Evolutionary conservation across 805 yeast species (phyloP), one percentile per base, ranked within the genome.

Genomic region (Yamadazyma kitorensis): DNA sequence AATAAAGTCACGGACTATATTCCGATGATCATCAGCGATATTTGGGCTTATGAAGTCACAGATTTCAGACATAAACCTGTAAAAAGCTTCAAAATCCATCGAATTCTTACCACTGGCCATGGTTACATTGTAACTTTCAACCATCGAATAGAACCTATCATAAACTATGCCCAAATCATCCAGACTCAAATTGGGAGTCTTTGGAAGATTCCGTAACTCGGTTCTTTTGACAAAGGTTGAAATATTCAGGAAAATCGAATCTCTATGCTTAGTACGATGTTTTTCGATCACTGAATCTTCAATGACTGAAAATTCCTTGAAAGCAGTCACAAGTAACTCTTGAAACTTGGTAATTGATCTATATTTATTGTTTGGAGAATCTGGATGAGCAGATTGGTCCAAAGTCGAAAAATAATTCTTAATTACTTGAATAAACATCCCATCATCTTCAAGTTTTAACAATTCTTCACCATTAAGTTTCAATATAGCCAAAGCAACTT

Each of bases 151-250:
- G 56, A 80, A 91, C 24, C 93, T 68, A 51, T 93, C 98, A 55
- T 93, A 91, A 4, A 88, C 67, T 36, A 82, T 75, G 3, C 87
- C 77, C 12, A 87, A 45, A 24, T 85, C 76, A 0, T 70, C 79
- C 17, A 59, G 66, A 3, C 69, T 55, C 21, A 91, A 60, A 51
- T 83, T 76, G 17, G 69, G 72, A 1, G 86, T 76, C 52, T 82
- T 81, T 22, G 94, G 91, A 35, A 91, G 64, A 57, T 87, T 89
- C 45, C 98, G 72, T 25, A 93, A 56, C 57, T 93, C 96, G 0
- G 97, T 86, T 37, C 96, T 72, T 58, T 91, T 93, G 22, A 93
- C 94, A 64, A 91, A 91, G 1, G 80, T 71, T 46, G 93, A 95
- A 41, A 91, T 87, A 35, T 93, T 91, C 48, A 76, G 85, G 51